phyloP scores from a whole-genome alignment of 805 yeast species.

The Lipomyces spencermartinsiae region DNA sequence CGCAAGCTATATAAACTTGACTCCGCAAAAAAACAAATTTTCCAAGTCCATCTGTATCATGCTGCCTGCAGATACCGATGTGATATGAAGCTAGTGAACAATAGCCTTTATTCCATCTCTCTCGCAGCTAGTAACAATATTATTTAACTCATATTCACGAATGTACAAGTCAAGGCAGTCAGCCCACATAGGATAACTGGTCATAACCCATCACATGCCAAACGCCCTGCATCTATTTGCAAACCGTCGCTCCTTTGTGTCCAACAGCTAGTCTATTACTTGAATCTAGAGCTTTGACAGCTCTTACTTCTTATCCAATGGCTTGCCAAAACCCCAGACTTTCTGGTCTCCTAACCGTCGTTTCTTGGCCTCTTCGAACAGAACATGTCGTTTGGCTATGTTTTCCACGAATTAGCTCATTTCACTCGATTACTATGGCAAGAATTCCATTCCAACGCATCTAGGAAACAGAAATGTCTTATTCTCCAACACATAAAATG shows the following conservation, averaged over 20 bases:
- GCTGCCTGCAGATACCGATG: too few relatives aligned
- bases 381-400: conserved; percentile 81
- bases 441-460: not conserved
- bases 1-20: too few relatives aligned
- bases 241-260: not conserved
- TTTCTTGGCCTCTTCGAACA: conserved; percentile 86
- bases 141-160: not conserved
- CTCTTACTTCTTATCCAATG: conserved; percentile 16
- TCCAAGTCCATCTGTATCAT: too few relatives aligned
- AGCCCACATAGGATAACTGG: not conserved
- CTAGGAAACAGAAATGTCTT: conserved; percentile 23
- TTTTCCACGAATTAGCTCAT: not conserved
- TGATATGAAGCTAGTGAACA: not conserved
- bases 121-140: not conserved
- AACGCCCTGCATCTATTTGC: not conserved
- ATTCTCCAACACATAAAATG: conserved; percentile 28
- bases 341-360: conserved; percentile 63
- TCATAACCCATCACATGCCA: not conserved
- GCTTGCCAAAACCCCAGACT: conserved; percentile 35
- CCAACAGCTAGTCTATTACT: not conserved
- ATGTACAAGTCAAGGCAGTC: not conserved
- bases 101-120: not conserved
- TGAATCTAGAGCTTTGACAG: not conserved
- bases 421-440: too few relatives aligned
- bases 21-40: too few relatives aligned